These are phyloP conservation scores for Fusarium coicis DNA, from an alignment of 2,329 filamentous ascomycete species.

Conservation along the genomic window DNA sequence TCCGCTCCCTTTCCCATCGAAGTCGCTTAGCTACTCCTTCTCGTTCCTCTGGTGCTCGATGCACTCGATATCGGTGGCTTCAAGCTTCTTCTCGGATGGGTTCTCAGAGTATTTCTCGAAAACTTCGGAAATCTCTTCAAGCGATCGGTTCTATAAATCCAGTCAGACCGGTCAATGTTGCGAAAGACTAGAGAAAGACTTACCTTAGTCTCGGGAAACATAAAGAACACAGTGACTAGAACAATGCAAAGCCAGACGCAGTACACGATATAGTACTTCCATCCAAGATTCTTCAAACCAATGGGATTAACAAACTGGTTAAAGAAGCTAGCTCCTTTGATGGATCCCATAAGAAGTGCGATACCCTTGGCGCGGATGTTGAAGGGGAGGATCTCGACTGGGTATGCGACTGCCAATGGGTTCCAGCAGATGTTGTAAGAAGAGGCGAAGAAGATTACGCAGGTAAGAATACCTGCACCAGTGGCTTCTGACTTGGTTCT, in stretches of 20 bases:
- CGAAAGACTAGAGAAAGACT: fast-evolving
- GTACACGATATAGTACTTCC: neutral
- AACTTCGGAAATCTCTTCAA: neutral
- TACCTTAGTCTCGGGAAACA: neutral
- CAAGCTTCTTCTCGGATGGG: fast-evolving
- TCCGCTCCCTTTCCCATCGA: fast-evolving
- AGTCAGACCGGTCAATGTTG: neutral
- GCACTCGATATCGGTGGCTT: neutral
- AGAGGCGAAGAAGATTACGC: neutral
- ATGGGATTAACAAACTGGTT: neutral
- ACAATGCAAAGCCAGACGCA: neutral
- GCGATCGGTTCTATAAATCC: fast-evolving
- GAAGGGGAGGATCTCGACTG: neutral
- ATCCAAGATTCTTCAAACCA: neutral
- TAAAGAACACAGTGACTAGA: neutral
- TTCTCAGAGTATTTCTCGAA: neutral
- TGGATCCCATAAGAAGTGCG: neutral
- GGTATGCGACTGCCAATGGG: neutral
- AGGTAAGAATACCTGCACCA: fast-evolving
- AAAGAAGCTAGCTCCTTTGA: neutral
- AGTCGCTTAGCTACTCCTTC: too few species aligned
- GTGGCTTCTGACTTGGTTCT: neutral
- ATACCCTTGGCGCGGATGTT: neutral
- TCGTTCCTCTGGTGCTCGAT: neutral
- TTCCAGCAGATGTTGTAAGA: neutral